Percentiles rank a stretch among this genome's conserved stretches.
phyloP scores from a whole-genome alignment of 805 yeast species.

The Candida tibetensis region DNA sequence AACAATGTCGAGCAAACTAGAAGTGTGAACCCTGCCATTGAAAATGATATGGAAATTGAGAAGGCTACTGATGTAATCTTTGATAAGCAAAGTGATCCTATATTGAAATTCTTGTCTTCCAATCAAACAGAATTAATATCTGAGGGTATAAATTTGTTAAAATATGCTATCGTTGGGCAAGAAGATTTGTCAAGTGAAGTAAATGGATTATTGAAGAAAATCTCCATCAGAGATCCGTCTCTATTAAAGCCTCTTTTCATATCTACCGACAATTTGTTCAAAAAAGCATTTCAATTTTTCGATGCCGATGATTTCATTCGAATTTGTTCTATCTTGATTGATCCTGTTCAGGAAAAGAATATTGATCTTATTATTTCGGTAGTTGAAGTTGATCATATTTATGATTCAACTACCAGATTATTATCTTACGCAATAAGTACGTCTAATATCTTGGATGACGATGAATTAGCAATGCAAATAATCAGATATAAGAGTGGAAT shows the following conservation, averaged over 20 bases:
- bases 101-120: conserved; percentile 35
- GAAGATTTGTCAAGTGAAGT: conserved; percentile 31
- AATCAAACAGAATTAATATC: conserved; percentile 23
- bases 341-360: conserved; percentile 19
- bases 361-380: conserved; percentile 22
- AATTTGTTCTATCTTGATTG: conserved; percentile 23
- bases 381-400: conserved; percentile 27
- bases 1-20: background rate
- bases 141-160: conserved; percentile 38
- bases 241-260: conserved; percentile 32
- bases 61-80: conserved; percentile 7
- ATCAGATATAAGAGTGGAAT: conserved; percentile 31
- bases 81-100: conserved; percentile 31
- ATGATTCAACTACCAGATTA: conserved; percentile 24
- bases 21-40: conserved; percentile 1
- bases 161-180: conserved; percentile 35
- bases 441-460: conserved; percentile 27
- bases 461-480: conserved; percentile 35
- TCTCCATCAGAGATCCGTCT: conserved; percentile 30
- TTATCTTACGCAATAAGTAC: conserved; percentile 31
- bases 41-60: background rate
- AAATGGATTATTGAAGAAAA: conserved; percentile 18
- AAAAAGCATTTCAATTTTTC: conserved; percentile 25
- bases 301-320: conserved; percentile 35
- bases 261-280: conserved; percentile 23